Percentiles rank a stretch among this genome's conserved stretches.
Conservation (phyloP, 2,329 filamentous ascomycete species). For the Furcasterigmium sp. region DNA sequence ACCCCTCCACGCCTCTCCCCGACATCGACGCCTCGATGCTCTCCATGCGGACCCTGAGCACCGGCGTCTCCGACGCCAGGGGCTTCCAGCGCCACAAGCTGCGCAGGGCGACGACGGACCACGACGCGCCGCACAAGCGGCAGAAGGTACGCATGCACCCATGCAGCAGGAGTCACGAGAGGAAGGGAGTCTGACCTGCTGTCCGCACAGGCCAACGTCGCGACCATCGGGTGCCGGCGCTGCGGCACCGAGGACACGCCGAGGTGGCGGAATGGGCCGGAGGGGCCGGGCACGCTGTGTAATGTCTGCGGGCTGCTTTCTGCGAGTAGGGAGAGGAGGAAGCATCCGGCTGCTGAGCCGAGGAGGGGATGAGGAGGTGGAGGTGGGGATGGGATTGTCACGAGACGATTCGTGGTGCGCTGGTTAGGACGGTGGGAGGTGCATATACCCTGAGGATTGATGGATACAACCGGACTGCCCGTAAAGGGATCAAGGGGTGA, state of each 20-base stretch:
- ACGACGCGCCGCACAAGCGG: neutral
- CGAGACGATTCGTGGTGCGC: too few relatives aligned
- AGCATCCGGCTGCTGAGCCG: neutral
- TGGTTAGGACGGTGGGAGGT: too few relatives aligned
- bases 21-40: neutral
- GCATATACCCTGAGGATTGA: too few relatives aligned
- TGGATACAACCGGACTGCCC: too few relatives aligned
- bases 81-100: neutral
- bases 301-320: conserved; percentile 64
- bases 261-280: conserved; percentile 70
- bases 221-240: conserved; percentile 21
- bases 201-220: neutral
- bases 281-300: conserved; percentile 66
- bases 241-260: conserved; percentile 70
- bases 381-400: too few relatives aligned
- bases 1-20: neutral
- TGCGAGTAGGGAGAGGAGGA: conserved; percentile 15
- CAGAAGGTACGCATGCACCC: too few relatives aligned
- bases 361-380: too few relatives aligned
- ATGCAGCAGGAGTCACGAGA: too few relatives aligned
- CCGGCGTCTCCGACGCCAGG: neutral
- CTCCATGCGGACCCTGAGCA: neutral
- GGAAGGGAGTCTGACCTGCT: too few relatives aligned
- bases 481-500: too few relatives aligned
- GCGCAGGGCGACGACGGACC: neutral